Conservation (phyloP, 1,284 basidiomycete species). For the Phellinidium pouzarii region DNA sequence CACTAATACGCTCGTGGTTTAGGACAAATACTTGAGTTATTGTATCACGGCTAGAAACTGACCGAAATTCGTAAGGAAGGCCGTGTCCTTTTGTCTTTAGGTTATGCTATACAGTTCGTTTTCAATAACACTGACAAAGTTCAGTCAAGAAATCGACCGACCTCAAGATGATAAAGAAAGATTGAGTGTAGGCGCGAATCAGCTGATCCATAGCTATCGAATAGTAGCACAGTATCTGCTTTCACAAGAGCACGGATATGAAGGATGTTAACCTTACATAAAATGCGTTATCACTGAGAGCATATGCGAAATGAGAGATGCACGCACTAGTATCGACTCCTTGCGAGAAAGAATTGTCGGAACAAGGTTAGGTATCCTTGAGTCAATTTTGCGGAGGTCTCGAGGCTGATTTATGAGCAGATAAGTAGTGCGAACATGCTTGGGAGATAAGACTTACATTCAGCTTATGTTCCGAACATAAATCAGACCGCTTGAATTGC, state of each 20-base stretch:
- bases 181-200: constrained; percentile 82
- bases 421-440: constrained; percentile 15
- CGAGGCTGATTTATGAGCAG: constrained; percentile 56
- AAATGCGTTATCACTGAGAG: constrained; percentile 13
- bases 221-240: constrained; percentile 86
- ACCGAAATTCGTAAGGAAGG: constrained; percentile 88
- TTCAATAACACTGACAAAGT: no score
- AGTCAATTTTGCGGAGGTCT: constrained; percentile 96
- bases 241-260: constrained; percentile 95
- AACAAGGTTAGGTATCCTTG: constrained; percentile 87
- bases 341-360: constrained; percentile 89
- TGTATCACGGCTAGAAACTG: constrained; percentile 27
- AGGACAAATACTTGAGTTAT: constrained; percentile 17
- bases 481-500: constrained; percentile 82
- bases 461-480: constrained; percentile 83
- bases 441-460: constrained; percentile 52
- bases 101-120: constrained; percentile 1
- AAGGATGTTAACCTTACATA: constrained; percentile 76
- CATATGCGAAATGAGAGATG: constrained; percentile 5
- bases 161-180: constrained; percentile 85
- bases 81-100: constrained; percentile 44
- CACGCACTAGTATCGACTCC: constrained; percentile 76
- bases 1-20: constrained; percentile 41
- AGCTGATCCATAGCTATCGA: constrained; percentile 83
- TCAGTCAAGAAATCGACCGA: constrained; percentile 30